Conservation (phyloP, 2,329 filamentous ascomycete species). For the Sporothrix euskadiensis region DNA sequence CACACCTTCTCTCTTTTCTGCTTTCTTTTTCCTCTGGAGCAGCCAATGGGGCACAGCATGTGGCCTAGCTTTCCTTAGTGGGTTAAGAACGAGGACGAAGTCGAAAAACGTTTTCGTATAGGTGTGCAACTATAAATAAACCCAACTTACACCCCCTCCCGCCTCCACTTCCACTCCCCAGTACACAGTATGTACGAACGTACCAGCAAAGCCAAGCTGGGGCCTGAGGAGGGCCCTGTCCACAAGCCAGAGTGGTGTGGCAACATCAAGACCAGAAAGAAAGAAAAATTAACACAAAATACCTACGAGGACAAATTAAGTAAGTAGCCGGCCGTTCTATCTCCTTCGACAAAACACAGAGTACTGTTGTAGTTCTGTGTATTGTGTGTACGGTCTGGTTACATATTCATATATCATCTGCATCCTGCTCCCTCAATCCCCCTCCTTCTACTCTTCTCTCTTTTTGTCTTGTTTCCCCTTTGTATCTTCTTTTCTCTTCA, state of each 20-base stretch:
- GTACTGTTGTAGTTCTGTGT: background rate
- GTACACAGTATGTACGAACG: too few species aligned
- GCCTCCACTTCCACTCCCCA: background rate
- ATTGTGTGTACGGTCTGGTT: background rate
- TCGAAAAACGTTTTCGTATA: conserved; percentile 6
- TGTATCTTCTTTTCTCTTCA: background rate
- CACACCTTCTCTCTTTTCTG: background rate
- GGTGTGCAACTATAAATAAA: background rate
- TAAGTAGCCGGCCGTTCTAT: conserved; percentile 20
- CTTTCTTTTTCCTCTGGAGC: conserved; percentile 13
- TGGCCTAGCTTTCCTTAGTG: conserved; percentile 19
- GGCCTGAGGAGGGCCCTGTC: background rate
- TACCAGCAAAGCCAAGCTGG: background rate
- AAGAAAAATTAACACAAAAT: background rate
- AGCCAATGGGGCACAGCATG: conserved; percentile 13
- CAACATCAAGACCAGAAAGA: background rate
- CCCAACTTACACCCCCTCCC: background rate
- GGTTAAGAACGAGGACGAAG: background rate
- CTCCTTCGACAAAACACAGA: background rate
- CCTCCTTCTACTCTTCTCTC: background rate
- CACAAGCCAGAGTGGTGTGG: conserved; percentile 16
- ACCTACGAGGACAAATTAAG: conserved; percentile 11
- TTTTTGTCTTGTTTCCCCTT: background rate
- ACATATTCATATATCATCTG: conserved; percentile 24
- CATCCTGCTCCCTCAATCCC: conserved; percentile 12